phyloP scores from a whole-genome alignment of 2,329 filamentous ascomycete genomes.

The Aspergillus clavatus region DNA sequence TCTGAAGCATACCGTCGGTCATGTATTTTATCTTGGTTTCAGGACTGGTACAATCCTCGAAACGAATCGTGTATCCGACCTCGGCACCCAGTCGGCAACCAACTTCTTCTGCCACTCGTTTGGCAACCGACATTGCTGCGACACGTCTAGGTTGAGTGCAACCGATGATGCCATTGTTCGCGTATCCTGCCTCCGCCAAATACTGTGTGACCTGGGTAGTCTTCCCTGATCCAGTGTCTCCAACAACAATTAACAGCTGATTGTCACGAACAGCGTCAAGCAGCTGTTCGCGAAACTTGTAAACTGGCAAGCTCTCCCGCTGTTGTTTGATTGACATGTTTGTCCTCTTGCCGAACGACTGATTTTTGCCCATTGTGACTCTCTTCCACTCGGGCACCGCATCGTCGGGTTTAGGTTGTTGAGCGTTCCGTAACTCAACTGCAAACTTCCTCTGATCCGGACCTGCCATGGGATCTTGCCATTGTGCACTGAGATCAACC shows the following conservation, averaged over 20 bases:
- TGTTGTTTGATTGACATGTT: constrained; percentile 93
- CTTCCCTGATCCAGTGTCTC: constrained; percentile 95
- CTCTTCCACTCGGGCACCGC: constrained; percentile 89
- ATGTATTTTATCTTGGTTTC: constrained; percentile 97
- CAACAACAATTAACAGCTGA: constrained; percentile 91
- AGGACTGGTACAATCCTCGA: constrained; percentile 86
- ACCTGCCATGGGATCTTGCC: constrained; percentile 94
- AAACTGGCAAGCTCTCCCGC: constrained; percentile 83
- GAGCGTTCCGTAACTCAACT: constrained; percentile 69
- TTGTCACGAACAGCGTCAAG: constrained; percentile 83
- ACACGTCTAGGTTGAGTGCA: constrained; percentile 97
- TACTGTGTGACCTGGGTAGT: constrained; percentile 96
- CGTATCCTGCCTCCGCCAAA: constrained; percentile 85
- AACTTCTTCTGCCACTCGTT: constrained; percentile 93
- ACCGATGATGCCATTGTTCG: constrained; percentile 81
- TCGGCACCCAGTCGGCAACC: constrained; percentile 86
- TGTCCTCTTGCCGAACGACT: constrained; percentile 79
- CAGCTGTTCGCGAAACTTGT: constrained; percentile 77
- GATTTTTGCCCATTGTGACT: constrained; percentile 71
- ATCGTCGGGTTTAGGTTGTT: constrained; percentile 56
- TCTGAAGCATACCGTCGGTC: constrained; percentile 97
- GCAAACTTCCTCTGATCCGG: constrained; percentile 85
- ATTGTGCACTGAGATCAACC: constrained; percentile 81
- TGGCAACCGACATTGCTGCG: constrained; percentile 94
- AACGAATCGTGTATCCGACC: constrained; percentile 95